Evolutionary conservation across 495 filamentous ascomycete species (phyloP), one percentile per base, ranked within the genome.

Genomic region (Penicillium parvum): DNA sequence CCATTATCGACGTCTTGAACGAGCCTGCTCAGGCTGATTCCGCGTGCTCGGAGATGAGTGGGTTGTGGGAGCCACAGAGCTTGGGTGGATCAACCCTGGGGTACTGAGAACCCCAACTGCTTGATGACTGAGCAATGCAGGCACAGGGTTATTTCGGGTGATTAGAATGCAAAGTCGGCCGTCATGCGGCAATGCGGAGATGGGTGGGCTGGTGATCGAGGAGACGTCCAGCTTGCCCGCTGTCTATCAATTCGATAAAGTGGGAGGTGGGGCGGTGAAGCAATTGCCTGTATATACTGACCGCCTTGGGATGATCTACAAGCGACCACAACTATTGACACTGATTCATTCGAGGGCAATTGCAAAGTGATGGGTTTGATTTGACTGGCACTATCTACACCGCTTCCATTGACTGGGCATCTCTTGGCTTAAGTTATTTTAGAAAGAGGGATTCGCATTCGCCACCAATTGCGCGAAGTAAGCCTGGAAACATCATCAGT

Each of bases 391-490:
- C n/a, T n/a, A n/a, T n/a, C n/a, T n/a, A n/a, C n/a, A n/a, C n/a
- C n/a, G n/a, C n/a, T n/a, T n/a, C n/a, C n/a, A n/a, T n/a, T n/a
- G n/a, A n/a, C n/a, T n/a, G n/a, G n/a, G n/a, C n/a, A n/a, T n/a
- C n/a, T n/a, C n/a, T n/a, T n/a, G n/a, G n/a, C n/a, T n/a, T n/a
- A n/a, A 14, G 5, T 10, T 29, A 10, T 15, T 16, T 49, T 25
- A 53, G 32, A 65, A 55, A 28, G 53, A 30, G 21, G 84, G 84
- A 49, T 76, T 81, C 59, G 84, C 82, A 60, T 87, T 87, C 53
- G 64, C 68, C 52, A 88, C 42, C 42, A 87, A 66, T 64, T 77
- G 73, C 72, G 81, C 79, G 60, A 88, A 88, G 73, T 32, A 43
- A 12, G 73, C 57, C 59, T 63, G 17, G 0, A 16, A n/a, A 45